These are phyloP conservation scores for Xerocomellus chrysenteron DNA, from an alignment of 768 basidiomycete genomes.

Conservation along the genomic window DNA sequence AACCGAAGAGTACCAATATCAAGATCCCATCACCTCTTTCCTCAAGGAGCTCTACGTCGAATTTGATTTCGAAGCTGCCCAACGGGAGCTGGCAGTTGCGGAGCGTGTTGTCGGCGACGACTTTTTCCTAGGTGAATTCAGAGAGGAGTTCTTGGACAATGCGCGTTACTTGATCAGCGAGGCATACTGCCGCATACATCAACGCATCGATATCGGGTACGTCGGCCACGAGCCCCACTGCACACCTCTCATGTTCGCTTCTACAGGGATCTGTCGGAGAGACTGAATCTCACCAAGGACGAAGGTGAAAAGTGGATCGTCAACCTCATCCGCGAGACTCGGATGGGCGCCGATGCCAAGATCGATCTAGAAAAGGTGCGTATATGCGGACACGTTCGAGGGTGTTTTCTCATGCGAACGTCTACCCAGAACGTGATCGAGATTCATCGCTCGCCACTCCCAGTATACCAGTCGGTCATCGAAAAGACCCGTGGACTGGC, in stretches of 20 bases:
- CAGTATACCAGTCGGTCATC: conserved; percentile 91
- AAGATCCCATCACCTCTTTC: conserved; percentile 91
- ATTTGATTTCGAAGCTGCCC: conserved; percentile 95
- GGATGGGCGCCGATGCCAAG: conserved; percentile 96
- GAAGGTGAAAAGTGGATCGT: conserved; percentile 99
- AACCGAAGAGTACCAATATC: conserved; percentile 94
- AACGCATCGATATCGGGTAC: conserved; percentile 84
- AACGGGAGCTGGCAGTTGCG: conserved; percentile 72
- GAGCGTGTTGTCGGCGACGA: conserved; percentile 86
- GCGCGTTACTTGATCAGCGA: conserved; percentile 95
- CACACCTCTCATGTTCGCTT: not conserved
- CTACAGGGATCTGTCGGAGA: conserved; percentile 82
- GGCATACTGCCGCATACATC: conserved; percentile 97
- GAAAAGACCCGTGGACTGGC: conserved; percentile 93
- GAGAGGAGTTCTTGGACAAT: conserved; percentile 95
- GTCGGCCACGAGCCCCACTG: conserved; percentile 17
- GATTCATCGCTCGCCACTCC: conserved; percentile 85
- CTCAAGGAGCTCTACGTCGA: conserved; percentile 91
- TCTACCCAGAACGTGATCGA: conserved; percentile 86
- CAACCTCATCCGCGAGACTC: conserved; percentile 95
- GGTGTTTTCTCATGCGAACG: conserved; percentile 5
- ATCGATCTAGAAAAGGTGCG: conserved; percentile 92
- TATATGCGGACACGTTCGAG: not conserved
- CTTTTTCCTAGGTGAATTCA: conserved; percentile 90
- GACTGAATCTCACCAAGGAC: conserved; percentile 88